Conservation (phyloP, 768 basidiomycete genomes). For the Psilocybe tampanensis region DNA sequence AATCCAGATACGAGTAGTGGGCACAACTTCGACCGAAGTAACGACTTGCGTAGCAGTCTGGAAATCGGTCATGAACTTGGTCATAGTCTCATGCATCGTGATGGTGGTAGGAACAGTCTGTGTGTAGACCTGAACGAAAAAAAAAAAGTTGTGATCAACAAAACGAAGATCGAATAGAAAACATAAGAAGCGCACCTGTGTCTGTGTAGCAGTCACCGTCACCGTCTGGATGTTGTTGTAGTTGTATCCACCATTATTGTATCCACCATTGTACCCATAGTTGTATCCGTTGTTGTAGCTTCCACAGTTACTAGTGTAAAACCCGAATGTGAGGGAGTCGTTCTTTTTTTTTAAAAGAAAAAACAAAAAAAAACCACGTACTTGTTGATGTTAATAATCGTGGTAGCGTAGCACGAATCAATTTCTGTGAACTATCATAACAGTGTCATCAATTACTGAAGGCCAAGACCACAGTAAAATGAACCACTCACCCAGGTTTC, state of each 20-base stretch:
- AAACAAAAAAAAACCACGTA: constrained; percentile 4
- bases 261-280: constrained; percentile 2
- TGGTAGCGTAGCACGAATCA: constrained; percentile 64
- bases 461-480: not conserved
- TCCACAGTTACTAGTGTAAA: constrained; percentile 16
- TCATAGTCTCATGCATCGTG: constrained; percentile 43
- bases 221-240: constrained; percentile 21
- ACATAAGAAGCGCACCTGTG: constrained; percentile 5
- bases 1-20: constrained; percentile 67
- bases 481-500: constrained; percentile 59
- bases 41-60: constrained; percentile 46
- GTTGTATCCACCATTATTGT: constrained; percentile 4
- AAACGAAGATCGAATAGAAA: not conserved
- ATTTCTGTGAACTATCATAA: constrained; percentile 38
- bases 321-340: constrained; percentile 8
- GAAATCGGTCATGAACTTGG: constrained; percentile 40
- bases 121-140: not conserved
- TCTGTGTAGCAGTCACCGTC: constrained; percentile 18
- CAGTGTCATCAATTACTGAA: not conserved
- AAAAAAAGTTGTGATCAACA: not conserved
- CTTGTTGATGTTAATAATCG: constrained; percentile 53
- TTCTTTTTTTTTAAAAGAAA: too few species aligned
- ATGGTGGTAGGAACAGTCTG: constrained; percentile 43
- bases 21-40: constrained; percentile 56
- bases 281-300: constrained; percentile 13